Evolutionary conservation across 495 filamentous ascomycete genomes (phyloP), one percentile per base, ranked within the genome.

Genomic region (Aspergillus sclerotiicarbonarius): DNA sequence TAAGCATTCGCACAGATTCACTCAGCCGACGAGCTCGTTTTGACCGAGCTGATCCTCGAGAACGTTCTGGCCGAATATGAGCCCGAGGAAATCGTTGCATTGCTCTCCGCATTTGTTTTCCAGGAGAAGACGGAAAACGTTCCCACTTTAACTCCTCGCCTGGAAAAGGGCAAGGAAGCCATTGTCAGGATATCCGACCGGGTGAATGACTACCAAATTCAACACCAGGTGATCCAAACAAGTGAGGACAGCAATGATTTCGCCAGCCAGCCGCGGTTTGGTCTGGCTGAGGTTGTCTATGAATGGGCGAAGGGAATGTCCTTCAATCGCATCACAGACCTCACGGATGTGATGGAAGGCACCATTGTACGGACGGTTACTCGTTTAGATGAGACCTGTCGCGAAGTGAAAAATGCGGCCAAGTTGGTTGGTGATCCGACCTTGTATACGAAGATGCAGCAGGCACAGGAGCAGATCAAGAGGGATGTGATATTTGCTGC

Each of bases 261-360:
- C 63, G 90, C 89, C 45, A 90, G 84, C 61, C 79, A 86, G 43
- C 90, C 91, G 8, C 82, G 92, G 13, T 98, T 98, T 67, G 93
- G 92, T 0, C 81, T 98, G 48, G 90, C 95, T 64, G 95, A 98
- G 71, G 95, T 98, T 0, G 94, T 98, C 15, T 96, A 98, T 69
- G 94, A 98, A 74, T 98, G 94, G 94, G 95, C 94, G 1, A 82
- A 90, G 55, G 94, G 94, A 19, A 96, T 97, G 91, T 89, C 90
- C 31, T 98, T 98, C 81, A 96, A 92, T 71, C 92, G 95, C 53
- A 98, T 98, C 63, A 98, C 92, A 0, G 91, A 96, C 58, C 76
- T 98, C 54, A 98, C 94, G 29, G 94, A 98, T 67, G 93, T 98
- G 47, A 84, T 98, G 64, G 94, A 98, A 69, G 94, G 94, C 0